A percentile compares a stretch with the other conserved stretches of the same genome.
These are phyloP conservation scores for Trichoderma sp. DNA, from an alignment of 2,329 filamentous ascomycete species.

Conservation along the genomic window DNA sequence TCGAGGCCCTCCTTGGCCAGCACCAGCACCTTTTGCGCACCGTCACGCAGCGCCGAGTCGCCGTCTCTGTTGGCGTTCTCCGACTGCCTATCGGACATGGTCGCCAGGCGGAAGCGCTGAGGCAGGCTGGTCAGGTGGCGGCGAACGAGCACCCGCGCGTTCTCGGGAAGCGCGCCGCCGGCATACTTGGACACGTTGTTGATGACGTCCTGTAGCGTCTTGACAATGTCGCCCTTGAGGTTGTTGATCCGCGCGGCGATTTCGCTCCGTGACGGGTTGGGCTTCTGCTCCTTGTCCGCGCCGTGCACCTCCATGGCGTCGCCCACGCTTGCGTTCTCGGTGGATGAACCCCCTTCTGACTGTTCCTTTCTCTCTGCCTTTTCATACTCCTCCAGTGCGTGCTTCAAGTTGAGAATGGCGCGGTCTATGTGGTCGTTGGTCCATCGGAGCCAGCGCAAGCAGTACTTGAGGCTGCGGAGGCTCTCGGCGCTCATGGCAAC, in stretches of 20 bases:
- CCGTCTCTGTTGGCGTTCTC: constrained; percentile 40
- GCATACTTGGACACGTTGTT: constrained; percentile 86
- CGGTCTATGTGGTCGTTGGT: constrained; percentile 80
- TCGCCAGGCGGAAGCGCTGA: constrained; percentile 76
- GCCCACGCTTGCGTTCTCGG: neutral
- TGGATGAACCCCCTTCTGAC: constrained; percentile 22
- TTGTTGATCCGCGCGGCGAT: constrained; percentile 66
- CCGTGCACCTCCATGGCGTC: constrained; percentile 21
- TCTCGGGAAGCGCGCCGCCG: constrained; percentile 87
- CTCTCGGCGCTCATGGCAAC: constrained; percentile 91
- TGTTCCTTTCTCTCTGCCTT: constrained; percentile 34
- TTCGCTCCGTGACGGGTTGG: constrained; percentile 43
- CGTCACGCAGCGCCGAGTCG: constrained; percentile 49
- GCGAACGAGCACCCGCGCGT: constrained; percentile 80
- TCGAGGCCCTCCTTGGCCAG: constrained; percentile 89
- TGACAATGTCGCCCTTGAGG: constrained; percentile 71
- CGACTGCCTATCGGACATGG: constrained; percentile 45
- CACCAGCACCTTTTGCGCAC: constrained; percentile 77
- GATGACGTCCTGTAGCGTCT: constrained; percentile 78
- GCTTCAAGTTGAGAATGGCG: constrained; percentile 72
- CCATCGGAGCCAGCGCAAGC: constrained; percentile 76
- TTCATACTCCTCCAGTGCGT: constrained; percentile 81
- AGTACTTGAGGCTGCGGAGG: constrained; percentile 80
- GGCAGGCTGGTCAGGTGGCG: constrained; percentile 83
- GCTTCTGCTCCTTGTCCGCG: constrained; percentile 30